Evolutionary conservation across 2,329 filamentous ascomycete genomes (phyloP), one percentile per base, ranked within the genome.

Genomic region (Fusarium dlaminii): DNA sequence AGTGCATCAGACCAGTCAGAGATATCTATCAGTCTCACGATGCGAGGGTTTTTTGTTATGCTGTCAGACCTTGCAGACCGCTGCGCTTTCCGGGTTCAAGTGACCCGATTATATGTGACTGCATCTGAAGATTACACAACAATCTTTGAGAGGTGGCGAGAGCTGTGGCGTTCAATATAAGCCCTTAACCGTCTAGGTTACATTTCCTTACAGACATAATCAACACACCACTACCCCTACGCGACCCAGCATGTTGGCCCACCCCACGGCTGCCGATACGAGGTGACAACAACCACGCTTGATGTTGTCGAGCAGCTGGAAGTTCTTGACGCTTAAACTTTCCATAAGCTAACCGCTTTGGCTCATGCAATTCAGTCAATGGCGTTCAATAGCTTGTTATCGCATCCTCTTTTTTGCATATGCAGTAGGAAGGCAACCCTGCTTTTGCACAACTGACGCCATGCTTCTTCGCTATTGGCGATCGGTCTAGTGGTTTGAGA

Each of bases 131-230:
- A 65, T 68, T 74, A 68, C 72, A 69, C 59, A 58, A 45, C 49
- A 40, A 52, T 59, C 36, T 51, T 40, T 45, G 40, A 51, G 46
- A 65, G 63, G 63, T 58, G 48, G 63, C 45, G 51, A 49, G 61
- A 63, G 42, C 45, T 72, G 72, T 74, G 72, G 68, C 72, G 68
- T 30, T 74, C 67, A 45, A 65, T 57, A 69, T 63, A 57, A 27
- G 46, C 37, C 54, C 45, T 69, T 70, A 69, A 66, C 55, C 68
- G 52, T 72, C 39, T 40, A 73, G 30, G 72, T 75, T 70, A 64
- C 72, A 74, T 72, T 69, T 52, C 29, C 34, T 49, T n/a, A 65
- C 45, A 62, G 68, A 48, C 59, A 64, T 49, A 64, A 75, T 74
- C 64, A 61, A 37, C 72, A 63, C 68, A 61, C 51, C 64, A 61